These are phyloP conservation scores for Auxenochlorella protothecoides DNA, from an alignment of 139 green algal genomes.

Conservation along the genomic window DNA sequence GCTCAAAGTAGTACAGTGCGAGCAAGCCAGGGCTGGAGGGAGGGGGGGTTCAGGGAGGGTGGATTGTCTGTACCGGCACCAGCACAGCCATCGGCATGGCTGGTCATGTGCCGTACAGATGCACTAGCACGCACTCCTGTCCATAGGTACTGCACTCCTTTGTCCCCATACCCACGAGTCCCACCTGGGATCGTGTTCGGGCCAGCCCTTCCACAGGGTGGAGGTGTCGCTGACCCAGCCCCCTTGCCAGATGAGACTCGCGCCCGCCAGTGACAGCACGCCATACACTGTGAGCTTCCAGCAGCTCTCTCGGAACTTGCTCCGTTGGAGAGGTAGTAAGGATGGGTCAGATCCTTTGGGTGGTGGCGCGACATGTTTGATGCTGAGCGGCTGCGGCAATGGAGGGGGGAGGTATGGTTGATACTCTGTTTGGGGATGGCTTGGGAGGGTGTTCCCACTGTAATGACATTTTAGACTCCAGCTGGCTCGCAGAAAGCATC, in stretches of 20 bases:
- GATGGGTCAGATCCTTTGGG: too few species aligned
- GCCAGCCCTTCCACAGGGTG: neutral
- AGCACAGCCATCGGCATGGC: too few species aligned
- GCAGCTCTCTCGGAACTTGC: neutral
- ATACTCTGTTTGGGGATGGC: neutral
- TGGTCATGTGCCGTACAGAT: too few species aligned
- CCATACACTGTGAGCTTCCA: neutral
- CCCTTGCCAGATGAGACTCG: neutral
- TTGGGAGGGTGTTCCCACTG: neutral
- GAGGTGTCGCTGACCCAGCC: neutral
- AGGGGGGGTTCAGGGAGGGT: too few species aligned
- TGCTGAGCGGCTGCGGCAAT: neutral
- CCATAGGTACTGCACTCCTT: neutral
- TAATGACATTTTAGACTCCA: neutral
- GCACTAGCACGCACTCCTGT: too few species aligned
- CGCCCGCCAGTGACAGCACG: neutral
- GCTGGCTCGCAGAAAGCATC: neutral
- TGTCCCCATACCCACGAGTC: too few species aligned
- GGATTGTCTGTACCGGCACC: too few species aligned
- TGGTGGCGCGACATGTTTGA: neutral
- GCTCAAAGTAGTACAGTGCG: conserved; percentile 32
- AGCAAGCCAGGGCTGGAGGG: neutral
- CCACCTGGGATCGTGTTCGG: too few species aligned
- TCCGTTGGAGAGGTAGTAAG: neutral
- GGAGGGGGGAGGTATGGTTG: neutral